phyloP scores from a whole-genome alignment of 2,329 filamentous ascomycete genomes.

The Pyrenophora seminiperda region DNA sequence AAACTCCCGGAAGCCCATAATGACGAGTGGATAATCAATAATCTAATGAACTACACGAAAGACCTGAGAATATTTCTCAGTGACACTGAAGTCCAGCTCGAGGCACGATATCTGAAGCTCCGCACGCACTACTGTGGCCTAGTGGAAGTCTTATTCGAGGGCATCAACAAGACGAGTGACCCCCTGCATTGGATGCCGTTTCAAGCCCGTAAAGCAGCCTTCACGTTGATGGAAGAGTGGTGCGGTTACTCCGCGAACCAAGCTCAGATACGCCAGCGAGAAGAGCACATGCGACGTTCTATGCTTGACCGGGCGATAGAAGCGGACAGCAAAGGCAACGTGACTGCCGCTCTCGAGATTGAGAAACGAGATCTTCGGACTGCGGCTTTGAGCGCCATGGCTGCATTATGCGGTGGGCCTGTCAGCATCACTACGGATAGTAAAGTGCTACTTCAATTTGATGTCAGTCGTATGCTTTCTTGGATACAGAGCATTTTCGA shows the following conservation, averaged over 20 bases:
- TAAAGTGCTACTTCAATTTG: slow-evolving; percentile 85
- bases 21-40: slow-evolving; percentile 88
- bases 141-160: slow-evolving; percentile 90
- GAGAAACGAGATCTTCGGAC: slow-evolving; percentile 92
- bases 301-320: slow-evolving; percentile 78
- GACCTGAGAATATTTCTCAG: slow-evolving; percentile 93
- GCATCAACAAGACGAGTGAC: slow-evolving; percentile 82
- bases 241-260: slow-evolving; percentile 96
- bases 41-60: slow-evolving; percentile 86
- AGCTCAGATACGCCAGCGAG: slow-evolving; percentile 75
- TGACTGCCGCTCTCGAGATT: slow-evolving; percentile 92
- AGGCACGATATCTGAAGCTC: slow-evolving; percentile 91
- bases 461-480: slow-evolving; percentile 86
- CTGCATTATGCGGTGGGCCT: slow-evolving; percentile 81
- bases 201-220: slow-evolving; percentile 91
- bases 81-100: slow-evolving; percentile 90
- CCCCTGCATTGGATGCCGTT: slow-evolving; percentile 96
- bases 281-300: slow-evolving; percentile 85
- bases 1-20: slow-evolving; percentile 77
- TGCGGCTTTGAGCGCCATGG: slow-evolving; percentile 93
- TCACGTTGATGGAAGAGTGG: slow-evolving; percentile 98
- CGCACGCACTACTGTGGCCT: slow-evolving; percentile 92
- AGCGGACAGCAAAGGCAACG: slow-evolving; percentile 73
- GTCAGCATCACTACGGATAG: slow-evolving; percentile 88
- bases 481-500: slow-evolving; percentile 98